Conservation (phyloP, 78 protist species). For the Dictyostelium intermedium region DNA sequence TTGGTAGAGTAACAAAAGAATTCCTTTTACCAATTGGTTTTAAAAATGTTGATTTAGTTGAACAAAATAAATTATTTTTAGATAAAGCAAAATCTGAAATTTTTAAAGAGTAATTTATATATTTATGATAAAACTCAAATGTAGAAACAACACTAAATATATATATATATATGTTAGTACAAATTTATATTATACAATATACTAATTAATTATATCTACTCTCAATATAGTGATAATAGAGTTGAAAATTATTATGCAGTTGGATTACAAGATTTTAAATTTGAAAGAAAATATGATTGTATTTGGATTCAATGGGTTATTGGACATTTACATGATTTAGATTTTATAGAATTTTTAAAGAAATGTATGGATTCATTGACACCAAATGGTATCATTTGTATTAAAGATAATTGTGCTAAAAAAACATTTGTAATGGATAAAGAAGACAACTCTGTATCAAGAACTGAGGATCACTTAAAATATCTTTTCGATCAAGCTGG, state of each 20-base stretch:
- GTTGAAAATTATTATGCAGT: constrained; percentile 67
- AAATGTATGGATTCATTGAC: constrained; percentile 45
- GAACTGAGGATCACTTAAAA: constrained; percentile 72
- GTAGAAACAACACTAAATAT: background rate
- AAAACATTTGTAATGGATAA: constrained; percentile 83
- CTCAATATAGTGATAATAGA: constrained; percentile 17
- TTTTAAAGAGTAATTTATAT: constrained; percentile 31
- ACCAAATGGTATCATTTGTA: constrained; percentile 81
- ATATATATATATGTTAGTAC: background rate
- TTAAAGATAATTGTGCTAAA: constrained; percentile 89
- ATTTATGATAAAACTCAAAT: background rate
- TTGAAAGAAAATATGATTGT: constrained; percentile 79
- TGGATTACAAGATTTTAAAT: constrained; percentile 81
- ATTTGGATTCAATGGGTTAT: constrained; percentile 94
- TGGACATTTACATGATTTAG: constrained; percentile 83
- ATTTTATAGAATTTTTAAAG: constrained; percentile 85
- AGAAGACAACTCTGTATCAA: constrained; percentile 85
- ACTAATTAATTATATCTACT: background rate
- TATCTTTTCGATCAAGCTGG: constrained; percentile 71
- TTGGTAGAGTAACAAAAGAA: constrained; percentile 86
- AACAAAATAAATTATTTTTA: constrained; percentile 70
- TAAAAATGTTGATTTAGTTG: constrained; percentile 87
- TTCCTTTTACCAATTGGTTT: constrained; percentile 79
- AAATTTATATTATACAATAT: background rate
- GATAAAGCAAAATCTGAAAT: constrained; percentile 69